Base-by-base conservation (phyloP, 179 eudicot genomes). In the Monotropa hypopitys region DNA sequence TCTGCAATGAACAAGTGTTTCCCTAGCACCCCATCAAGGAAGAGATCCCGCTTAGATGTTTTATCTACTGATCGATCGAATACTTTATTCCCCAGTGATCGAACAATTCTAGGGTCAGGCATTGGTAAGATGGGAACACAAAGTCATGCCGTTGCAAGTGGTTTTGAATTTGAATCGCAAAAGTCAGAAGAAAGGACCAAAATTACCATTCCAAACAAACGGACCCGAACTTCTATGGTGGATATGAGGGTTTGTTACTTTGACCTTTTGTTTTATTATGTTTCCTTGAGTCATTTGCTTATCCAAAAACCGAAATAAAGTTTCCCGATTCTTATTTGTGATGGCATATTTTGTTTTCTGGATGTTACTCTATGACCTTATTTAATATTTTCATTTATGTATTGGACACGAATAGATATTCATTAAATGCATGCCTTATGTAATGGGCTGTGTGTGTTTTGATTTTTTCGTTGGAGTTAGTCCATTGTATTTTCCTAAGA, bases 181-280 rank as follows among this genome's bases (percentile, higher is more conserved):
- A 85, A 79, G 66, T 74, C 84, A 23, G 90, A 87, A 80, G 95
- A 86, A 69, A 86, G 84, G 84, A 76, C 72, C 53, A 88, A 86
- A 78, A 81, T 59, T 84, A 15, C 83, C 20, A 76, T 85, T 68
- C 89, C 88, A 67, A 90, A 83, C 79, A 90, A 90, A 74, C 90
- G 89, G 61, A 85, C 92, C 42, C 81, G 92, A 65, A 89, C 90
- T 63, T 87, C 92, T 74, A 75, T 85, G 89, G 84, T 78, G 76
- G 92, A 89, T 74, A 56, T 79, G 42, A 84, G 86, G 95, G 95
- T 90, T 79, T 72, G 90, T 80, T 73, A 76, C 77, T 76, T 63
- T 65, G 74, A 71, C 46, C 50, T 53, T 53, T 49, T 57, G 67
- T 23, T 12, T 49, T 38, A 3, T 50, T 21, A 23, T 28, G 26